phyloP scores from a whole-genome alignment of 2,329 filamentous ascomycete genomes.

The Diaporthe australafricana region DNA sequence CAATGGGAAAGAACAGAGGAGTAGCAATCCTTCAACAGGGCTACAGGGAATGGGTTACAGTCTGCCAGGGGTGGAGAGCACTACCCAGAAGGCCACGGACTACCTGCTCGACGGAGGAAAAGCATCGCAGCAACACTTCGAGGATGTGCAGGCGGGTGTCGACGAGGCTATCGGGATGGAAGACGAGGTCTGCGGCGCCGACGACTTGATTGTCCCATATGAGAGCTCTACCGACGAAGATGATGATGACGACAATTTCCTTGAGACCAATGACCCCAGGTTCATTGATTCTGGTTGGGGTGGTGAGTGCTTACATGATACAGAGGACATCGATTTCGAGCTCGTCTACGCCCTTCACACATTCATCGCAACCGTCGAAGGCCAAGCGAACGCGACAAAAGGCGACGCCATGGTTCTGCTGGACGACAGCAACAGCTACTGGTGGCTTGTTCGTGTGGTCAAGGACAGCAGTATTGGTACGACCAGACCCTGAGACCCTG shows the following conservation, averaged over 20 bases:
- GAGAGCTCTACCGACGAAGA: conserved; percentile 59
- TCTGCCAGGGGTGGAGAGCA: not conserved
- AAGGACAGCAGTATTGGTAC: conserved; percentile 94
- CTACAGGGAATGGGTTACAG: not conserved
- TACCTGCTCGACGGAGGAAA: conserved; percentile 28
- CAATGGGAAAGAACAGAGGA: not conserved
- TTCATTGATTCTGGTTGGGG: conserved; percentile 80
- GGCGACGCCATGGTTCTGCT: conserved; percentile 98
- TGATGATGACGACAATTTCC: conserved; percentile 74
- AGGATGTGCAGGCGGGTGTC: conserved; percentile 37
- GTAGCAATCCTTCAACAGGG: not conserved
- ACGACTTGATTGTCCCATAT: conserved; percentile 57
- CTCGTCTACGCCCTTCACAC: conserved; percentile 99
- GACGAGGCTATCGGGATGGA: conserved; percentile 38
- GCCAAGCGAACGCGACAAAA: conserved; percentile 97
- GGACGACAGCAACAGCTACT: conserved; percentile 99
- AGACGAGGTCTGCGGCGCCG: conserved; percentile 43
- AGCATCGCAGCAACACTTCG: conserved; percentile 6
- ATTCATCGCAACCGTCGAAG: conserved; percentile 97
- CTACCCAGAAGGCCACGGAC: conserved; percentile 17
- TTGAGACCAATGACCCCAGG: conserved; percentile 62
- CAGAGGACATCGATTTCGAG: conserved; percentile 99
- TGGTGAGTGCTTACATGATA: conserved; percentile 86
- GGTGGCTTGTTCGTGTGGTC: conserved; percentile 97
- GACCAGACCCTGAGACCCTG: conserved; percentile 40